Base-by-base conservation (phyloP, 2,329 filamentous ascomycete genomes). In the Aspergillus sp. region DNA sequence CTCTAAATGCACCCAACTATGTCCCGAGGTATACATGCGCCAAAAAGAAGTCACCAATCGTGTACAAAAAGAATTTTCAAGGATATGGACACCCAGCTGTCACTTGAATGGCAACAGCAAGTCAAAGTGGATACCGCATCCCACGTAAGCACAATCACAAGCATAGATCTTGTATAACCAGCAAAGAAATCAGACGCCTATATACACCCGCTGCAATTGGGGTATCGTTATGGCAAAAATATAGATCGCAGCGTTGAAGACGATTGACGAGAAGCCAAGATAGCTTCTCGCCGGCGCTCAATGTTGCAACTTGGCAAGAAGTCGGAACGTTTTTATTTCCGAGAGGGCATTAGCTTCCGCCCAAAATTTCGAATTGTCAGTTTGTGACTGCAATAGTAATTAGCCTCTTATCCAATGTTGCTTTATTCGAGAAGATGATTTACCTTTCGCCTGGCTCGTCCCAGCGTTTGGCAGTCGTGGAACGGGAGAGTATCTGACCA, bases 301-400 rank as follows among this genome's bases (percentile, higher is more conserved):
- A 30, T 30, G 35, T 11, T 36, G 9, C 16, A 16, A 30, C 26
- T 33, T 16, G 30, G 36, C 26, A 32, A 24, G 6, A 36, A 20
- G 43, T n/a, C 14, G n/a, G 13, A 30, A 16, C 13, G 26, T 26
- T 22, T 19, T 58, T 44, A 60, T 49, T 62, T 61, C 43, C 62
- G 55, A 43, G 59, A 60, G 20, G 60, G 65, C 41, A 72, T 65
- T 36, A 73, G 48, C 53, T 68, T 73, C 33, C 70, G 71, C 26
- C 71, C 68, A 30, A 74, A 44, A 47, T 55, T 71, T 52, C 70
- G 67, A 24, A 73, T 66, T 17, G 66, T 67, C 40, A 57, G 66
- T 53, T 67, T 72, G 42, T 62, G 58, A 40, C 67, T 69, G 41
- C 6, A 17, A 9, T 6, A 41, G 30, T 11, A 13, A 50, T 63